These are phyloP conservation scores for Colletotrichum coccodes DNA, from an alignment of 2,329 filamentous ascomycete species.

Conservation along the genomic window DNA sequence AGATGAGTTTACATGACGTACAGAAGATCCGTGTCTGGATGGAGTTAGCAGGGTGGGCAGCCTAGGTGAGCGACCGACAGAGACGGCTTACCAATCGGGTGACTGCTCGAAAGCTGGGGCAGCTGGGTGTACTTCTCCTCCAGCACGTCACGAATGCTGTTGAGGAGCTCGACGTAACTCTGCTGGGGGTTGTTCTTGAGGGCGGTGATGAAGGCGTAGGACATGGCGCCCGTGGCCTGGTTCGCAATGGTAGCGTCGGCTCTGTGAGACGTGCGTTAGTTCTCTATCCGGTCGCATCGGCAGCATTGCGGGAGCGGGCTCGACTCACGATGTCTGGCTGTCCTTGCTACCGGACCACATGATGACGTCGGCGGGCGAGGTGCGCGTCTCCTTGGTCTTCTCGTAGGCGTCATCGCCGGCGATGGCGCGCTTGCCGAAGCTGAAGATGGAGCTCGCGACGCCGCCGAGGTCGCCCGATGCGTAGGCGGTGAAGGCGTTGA, in stretches of 20 bases:
- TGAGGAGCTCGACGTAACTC: conserved; percentile 94
- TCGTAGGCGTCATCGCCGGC: conserved; percentile 82
- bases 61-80: conserved; percentile 26
- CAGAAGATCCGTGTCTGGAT: conserved; percentile 27
- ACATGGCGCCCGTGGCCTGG: conserved; percentile 97
- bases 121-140: conserved; percentile 91
- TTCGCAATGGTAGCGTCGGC: conserved; percentile 90
- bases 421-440: conserved; percentile 83
- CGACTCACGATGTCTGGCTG: conserved; percentile 83
- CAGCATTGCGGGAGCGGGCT: too few relatives aligned
- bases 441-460: conserved; percentile 83
- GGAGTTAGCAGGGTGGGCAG: background rate
- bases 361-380: conserved; percentile 92
- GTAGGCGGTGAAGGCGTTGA: conserved; percentile 81
- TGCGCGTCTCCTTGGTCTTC: conserved; percentile 87
- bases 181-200: conserved; percentile 94
- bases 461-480: conserved; percentile 84
- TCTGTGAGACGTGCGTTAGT: too few relatives aligned
- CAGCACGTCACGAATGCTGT: conserved; percentile 92
- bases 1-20: conserved; percentile 21
- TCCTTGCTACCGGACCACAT: conserved; percentile 99
- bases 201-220: conserved; percentile 92
- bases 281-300: too few relatives aligned
- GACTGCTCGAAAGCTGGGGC: conserved; percentile 94
- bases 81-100: conserved; percentile 82